Evolutionary conservation across 148 eudicot species (phyloP), one percentile per base, ranked within the genome.

Genomic region (Arbutus unedo): DNA sequence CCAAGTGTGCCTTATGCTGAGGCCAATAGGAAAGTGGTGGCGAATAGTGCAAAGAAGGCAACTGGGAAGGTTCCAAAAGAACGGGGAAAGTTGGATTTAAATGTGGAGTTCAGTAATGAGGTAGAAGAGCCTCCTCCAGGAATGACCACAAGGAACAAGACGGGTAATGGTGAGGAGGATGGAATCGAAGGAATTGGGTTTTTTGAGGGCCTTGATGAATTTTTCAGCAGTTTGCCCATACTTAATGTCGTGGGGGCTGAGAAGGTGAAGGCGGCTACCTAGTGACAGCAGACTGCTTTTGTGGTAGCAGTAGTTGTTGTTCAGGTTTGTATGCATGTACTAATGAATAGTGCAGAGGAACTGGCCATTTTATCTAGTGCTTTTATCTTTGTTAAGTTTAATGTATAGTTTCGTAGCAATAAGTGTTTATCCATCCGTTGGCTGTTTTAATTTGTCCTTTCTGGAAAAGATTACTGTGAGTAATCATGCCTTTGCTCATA

Each of bases 131-230:
- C 90, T 85, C 89, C 90, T 47, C 84, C 92, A 1, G 47, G 83
- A 38, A 87, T 64, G 62, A 85, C 60, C 44, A 82, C 84, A 64
- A 88, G 86, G 53, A 41, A 41, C 45, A 68, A 23, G 67, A 64
- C 67, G 16, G 83, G 79, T 23, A 82, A 89, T 23, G 88, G 90
- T 47, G 90, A 84, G 49, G 93, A 82, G 62, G 91, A 83, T 60
- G 91, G 85, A 25, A 86, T 86, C 8, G 94, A 91, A 88, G 92
- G 92, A 53, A 87, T 79, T 82, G 91, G 86, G 62, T 91, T 91
- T 80, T 91, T 91, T 67, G 94, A 91, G 67, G 94, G 92, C 43
- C 90, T 91, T 77, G 94, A 91, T 84, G 94, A 91, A 79, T 91
- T 91, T 79, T 86, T 90, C 66, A 89, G 89, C 84, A 91, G 87